Evolutionary conservation across 495 filamentous ascomycete genomes (phyloP).

Genomic region (Cairneyella variabilis): DNA sequence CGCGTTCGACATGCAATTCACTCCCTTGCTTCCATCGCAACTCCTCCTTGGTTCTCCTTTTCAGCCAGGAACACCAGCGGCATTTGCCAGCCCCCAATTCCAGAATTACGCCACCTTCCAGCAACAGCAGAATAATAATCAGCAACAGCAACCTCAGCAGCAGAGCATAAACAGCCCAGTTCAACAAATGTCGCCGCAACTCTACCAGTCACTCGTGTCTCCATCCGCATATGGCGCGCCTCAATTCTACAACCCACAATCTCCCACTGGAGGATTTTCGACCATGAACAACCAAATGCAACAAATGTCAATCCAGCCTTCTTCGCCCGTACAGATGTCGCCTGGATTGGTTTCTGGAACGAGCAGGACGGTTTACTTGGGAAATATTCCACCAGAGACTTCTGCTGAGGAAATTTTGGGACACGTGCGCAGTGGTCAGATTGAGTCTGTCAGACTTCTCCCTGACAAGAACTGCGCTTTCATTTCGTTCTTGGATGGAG

Average conservation of each 20-base stretch:
- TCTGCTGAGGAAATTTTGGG: conserved; percentile 95
- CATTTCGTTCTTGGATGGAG: conserved; percentile 96
- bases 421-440: conserved; percentile 95
- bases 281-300: conserved; percentile 56
- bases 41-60: conserved; percentile 94
- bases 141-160: conserved; percentile 48
- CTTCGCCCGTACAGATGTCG: conserved; percentile 66
- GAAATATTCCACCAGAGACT: conserved; percentile 98
- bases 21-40: conserved; percentile 89
- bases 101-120: conserved; percentile 76
- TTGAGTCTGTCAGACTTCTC: conserved; percentile 92
- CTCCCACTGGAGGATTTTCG: conserved; percentile 72
- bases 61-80: conserved; percentile 86
- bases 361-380: conserved; percentile 93
- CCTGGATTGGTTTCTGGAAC: conserved; percentile 83
- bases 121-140: conserved; percentile 58
- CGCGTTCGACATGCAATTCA: conserved; percentile 97
- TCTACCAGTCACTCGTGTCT: conserved; percentile 75
- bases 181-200: conserved; percentile 61
- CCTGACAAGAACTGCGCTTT: conserved; percentile 99
- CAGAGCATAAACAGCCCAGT: conserved; percentile 49
- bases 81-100: conserved; percentile 89
- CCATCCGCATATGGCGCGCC: conserved; percentile 69
- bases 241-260: conserved; percentile 78
- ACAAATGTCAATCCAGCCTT: conserved; percentile 47